A percentile compares a stretch with the other conserved stretches of the same genome.
phyloP scores from a whole-genome alignment of 352 stramenopile genomes.

The Pythium dissimile region DNA sequence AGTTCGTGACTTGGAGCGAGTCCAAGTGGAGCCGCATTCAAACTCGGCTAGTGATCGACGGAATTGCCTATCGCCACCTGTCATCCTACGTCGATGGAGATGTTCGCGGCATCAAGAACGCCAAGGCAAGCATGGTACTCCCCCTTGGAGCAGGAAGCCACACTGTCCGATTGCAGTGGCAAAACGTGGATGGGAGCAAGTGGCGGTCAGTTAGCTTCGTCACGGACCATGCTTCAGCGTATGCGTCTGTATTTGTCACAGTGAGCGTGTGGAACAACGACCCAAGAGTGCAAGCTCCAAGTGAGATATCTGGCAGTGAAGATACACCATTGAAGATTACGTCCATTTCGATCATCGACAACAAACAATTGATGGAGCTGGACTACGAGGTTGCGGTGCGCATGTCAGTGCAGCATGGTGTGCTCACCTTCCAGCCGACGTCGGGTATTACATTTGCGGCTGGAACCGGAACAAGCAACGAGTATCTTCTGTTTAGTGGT shows the following conservation, averaged over 20 bases:
- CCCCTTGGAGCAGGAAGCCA: conserved; percentile 52
- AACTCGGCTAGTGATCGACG: conserved; percentile 62
- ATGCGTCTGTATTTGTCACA: conserved; percentile 64
- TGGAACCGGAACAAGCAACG: conserved; percentile 43
- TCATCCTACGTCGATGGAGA: conserved; percentile 64
- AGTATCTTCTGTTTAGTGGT: conserved; percentile 65
- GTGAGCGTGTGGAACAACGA: conserved; percentile 75
- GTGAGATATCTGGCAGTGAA: conserved; percentile 38
- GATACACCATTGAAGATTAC: conserved; percentile 40
- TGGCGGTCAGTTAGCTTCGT: conserved; percentile 73
- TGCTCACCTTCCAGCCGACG: conserved; percentile 46
- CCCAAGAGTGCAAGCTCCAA: conserved; percentile 40
- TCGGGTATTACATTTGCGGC: conserved; percentile 59
- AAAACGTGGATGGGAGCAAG: conserved; percentile 65
- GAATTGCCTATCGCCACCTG: conserved; percentile 59
- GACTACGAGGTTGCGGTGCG: conserved; percentile 61
- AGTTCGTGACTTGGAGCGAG: conserved; percentile 49
- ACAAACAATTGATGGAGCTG: conserved; percentile 41
- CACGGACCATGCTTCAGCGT: conserved; percentile 58
- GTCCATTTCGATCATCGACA: conserved; percentile 45
- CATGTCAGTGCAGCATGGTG: conserved; percentile 53
- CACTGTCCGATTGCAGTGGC: conserved; percentile 64
- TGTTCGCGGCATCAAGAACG: conserved; percentile 71
- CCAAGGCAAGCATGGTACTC: conserved; percentile 62
- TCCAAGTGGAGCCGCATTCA: conserved; percentile 52